Base-by-base conservation (phyloP, 2,329 filamentous ascomycete species). In the Colletotrichum abscissum region DNA sequence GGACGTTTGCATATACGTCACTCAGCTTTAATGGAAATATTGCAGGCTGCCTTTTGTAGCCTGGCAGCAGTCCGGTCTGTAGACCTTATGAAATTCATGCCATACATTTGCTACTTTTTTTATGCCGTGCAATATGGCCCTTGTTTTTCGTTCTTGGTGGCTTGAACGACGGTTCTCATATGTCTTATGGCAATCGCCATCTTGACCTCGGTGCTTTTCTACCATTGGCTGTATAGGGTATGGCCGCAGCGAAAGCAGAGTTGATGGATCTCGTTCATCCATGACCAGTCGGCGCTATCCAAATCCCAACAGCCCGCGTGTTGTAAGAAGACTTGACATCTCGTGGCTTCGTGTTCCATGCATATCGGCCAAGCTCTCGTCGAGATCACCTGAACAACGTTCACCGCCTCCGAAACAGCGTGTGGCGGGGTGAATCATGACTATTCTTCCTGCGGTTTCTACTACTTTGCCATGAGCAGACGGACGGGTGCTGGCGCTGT, bases 1-100 rank as follows among this genome's bases (percentile, higher is more conserved):
- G 35, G 54, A 35, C 65, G 42, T 70, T 71, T 65, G 71, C 67
- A 73, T 73, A 73, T 60, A 24, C 56, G 33, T 66, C 55, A 49
- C 60, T 60, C 26, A 59, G 60, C 42, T 57, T 19, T 30, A 38
- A 28, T 49, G 26, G 33, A 60, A 54, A n/a, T 70, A 62, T n/a
- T 30, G 35, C 58, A 9, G 49, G 12, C 49, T 49, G 46, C 30
- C 46, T 38, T 49, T 33, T 7, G 59, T 66, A 64, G 69, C 66
- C 19, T 33, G 26, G 26, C 59, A 26, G 54, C 42, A 24, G n/a
- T 33, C 62, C 62, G 42, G 57, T 63, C 35, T 7, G 16, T 14
- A 28, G 55, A 54, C 58, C 26, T 16, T 55, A 19, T 57, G 52
- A 35, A 55, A 67, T 52, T 26, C 26, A 26, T 26, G 26, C 19